A percentile compares a stretch with the other conserved stretches of the same genome.
Evolutionary conservation across 805 yeast species (phyloP).

Genomic region (Ogataea siamensis): DNA sequence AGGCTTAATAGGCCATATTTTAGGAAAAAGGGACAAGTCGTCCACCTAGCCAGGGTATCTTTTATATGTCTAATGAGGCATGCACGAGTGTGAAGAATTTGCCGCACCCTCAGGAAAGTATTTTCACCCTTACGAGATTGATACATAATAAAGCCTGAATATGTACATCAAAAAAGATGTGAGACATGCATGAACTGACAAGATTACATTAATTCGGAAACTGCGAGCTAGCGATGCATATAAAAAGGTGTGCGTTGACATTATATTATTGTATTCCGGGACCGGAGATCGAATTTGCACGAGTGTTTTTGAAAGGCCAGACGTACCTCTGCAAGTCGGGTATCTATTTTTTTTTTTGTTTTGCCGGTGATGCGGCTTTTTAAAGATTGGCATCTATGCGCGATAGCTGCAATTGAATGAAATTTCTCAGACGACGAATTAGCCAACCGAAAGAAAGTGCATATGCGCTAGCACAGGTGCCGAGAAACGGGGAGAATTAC

Average conservation of each 20-base stretch:
- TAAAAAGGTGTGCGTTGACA: not conserved
- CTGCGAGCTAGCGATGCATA: not conserved
- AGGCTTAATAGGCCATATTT: not conserved
- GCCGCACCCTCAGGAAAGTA: not conserved
- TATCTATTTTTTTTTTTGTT: not conserved
- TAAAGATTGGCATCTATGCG: not conserved
- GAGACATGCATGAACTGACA: constrained; percentile 1
- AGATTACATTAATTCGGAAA: not conserved
- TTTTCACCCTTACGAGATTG: not conserved
- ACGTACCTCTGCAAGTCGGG: not conserved
- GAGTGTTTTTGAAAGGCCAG: not conserved
- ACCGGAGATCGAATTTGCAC: not conserved
- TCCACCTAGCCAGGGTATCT: not conserved
- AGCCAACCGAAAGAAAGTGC: not conserved
- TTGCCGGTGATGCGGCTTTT: not conserved
- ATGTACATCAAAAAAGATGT: not conserved
- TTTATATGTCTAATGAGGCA: not conserved
- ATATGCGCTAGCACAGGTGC: no score
- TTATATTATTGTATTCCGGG: not conserved
- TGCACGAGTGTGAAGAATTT: not conserved
- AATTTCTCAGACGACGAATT: not conserved
- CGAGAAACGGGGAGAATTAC: no score
- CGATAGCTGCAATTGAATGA: not conserved
- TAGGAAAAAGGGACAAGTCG: not conserved
- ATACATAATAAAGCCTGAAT: no score